Conservation (phyloP, 192 early-diverging fungal genomes). For the Backusella psychrophila region DNA sequence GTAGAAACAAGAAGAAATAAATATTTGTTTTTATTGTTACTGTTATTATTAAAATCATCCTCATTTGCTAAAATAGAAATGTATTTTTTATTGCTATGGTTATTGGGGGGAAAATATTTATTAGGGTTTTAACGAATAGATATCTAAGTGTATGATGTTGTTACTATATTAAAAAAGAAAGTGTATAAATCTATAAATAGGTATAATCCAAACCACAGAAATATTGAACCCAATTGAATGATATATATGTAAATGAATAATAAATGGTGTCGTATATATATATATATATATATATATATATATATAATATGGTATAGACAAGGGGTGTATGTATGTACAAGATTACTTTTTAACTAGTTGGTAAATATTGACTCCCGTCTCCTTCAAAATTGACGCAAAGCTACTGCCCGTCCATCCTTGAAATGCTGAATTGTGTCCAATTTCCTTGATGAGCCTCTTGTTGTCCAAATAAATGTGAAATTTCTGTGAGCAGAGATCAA, state of each 20-base stretch:
- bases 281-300: too few species aligned
- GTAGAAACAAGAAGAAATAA: slow-evolving; percentile 5
- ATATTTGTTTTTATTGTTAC: not conserved
- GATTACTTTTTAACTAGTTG: not conserved
- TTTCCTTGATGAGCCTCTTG: not conserved
- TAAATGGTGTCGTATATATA: not conserved
- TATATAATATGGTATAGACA: too few species aligned
- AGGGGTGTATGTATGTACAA: not conserved
- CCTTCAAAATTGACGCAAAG: not conserved
- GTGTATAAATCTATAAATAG: not conserved
- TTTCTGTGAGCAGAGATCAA: not conserved
- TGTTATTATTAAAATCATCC: not conserved
- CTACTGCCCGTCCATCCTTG: not conserved
- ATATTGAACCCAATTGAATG: not conserved
- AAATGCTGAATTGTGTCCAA: not conserved
- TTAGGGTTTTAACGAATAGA: not conserved
- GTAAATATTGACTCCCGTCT: slow-evolving; percentile 9
- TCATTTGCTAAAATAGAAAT: not conserved
- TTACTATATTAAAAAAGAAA: not conserved
- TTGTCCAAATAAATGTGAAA: not conserved
- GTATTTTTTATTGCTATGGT: not conserved
- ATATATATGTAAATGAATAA: not conserved
- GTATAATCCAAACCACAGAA: not conserved
- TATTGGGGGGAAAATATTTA: too few species aligned
- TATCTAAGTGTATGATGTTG: not conserved